phyloP scores from a whole-genome alignment of 2,329 filamentous ascomycete genomes.

The Fusarium pseudoanthophilum region DNA sequence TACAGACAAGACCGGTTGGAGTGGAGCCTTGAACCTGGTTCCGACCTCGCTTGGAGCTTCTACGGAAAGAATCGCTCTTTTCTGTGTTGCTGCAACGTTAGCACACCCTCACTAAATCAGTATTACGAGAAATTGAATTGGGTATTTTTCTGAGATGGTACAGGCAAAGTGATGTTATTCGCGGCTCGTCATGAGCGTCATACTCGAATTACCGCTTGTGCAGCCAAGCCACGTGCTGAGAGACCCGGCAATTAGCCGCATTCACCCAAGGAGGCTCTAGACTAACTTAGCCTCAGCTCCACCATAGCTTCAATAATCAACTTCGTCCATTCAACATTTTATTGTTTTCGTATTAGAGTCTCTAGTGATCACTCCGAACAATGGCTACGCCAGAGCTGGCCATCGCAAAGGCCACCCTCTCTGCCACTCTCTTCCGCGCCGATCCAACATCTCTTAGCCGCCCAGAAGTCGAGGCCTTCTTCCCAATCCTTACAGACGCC shows the following conservation, averaged over 20 bases:
- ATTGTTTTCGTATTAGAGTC: neutral
- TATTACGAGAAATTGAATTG: neutral
- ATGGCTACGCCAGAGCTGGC: constrained; percentile 78
- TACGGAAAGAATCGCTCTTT: constrained; percentile 35
- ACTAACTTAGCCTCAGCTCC: constrained; percentile 7
- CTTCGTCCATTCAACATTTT: constrained; percentile 12
- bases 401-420: constrained; percentile 83
- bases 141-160: neutral
- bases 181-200: constrained; percentile 2
- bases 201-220: neutral
- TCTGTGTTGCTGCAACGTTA: neutral
- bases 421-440: constrained; percentile 76
- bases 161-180: constrained; percentile 7
- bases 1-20: constrained; percentile 33
- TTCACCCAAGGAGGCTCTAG: neutral
- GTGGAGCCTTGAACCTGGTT: constrained; percentile 38
- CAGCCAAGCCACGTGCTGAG: constrained; percentile 21
- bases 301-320: constrained; percentile 24
- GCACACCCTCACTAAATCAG: neutral
- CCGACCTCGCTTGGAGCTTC: constrained; percentile 33
- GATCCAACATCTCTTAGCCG: constrained; percentile 77
- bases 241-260: constrained; percentile 32
- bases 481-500: constrained; percentile 71
- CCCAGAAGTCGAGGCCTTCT: constrained; percentile 76
- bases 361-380: neutral